phyloP scores from a whole-genome alignment of 2,329 filamentous ascomycete species.

The Neopestalotiopsis rosae region DNA sequence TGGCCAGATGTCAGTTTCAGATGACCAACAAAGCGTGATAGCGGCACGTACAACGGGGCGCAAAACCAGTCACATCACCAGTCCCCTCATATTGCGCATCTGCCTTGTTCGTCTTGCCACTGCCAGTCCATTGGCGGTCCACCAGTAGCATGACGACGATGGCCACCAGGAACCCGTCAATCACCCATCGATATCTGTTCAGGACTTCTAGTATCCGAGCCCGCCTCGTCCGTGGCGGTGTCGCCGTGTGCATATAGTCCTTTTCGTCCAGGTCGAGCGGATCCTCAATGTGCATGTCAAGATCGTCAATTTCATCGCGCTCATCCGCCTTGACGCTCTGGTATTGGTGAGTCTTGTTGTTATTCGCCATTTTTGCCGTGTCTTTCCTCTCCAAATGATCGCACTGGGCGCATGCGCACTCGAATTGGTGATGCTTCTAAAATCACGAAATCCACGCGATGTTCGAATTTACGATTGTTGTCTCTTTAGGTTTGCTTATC shows the following conservation, averaged over 20 bases:
- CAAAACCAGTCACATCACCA: conserved; percentile 47
- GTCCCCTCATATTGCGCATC: conserved; percentile 35
- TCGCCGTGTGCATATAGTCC: conserved; percentile 30
- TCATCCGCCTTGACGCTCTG: conserved; percentile 27
- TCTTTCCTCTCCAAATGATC: background rate
- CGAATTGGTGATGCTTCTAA: background rate
- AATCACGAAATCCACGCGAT: background rate
- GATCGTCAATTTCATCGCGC: conserved; percentile 23
- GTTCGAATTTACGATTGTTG: background rate
- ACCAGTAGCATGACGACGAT: conserved; percentile 42
- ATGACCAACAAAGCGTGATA: background rate
- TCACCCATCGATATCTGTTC: conserved; percentile 32
- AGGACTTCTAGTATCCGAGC: conserved; percentile 24
- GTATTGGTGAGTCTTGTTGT: conserved; percentile 18
- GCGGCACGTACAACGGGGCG: conserved; percentile 38
- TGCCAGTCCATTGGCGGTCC: conserved; percentile 28
- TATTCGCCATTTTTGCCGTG: background rate
- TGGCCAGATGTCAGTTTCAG: conserved; percentile 19
- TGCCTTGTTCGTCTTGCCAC: conserved; percentile 3
- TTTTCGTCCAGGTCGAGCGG: conserved; percentile 35
- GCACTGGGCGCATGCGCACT: background rate
- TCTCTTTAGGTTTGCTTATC: background rate
- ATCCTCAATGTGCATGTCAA: conserved; percentile 33
- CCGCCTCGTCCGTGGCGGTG: conserved; percentile 19
- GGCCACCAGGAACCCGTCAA: conserved; percentile 41